Conservation (phyloP, 768 basidiomycete genomes). For the Suillus brevipes region DNA sequence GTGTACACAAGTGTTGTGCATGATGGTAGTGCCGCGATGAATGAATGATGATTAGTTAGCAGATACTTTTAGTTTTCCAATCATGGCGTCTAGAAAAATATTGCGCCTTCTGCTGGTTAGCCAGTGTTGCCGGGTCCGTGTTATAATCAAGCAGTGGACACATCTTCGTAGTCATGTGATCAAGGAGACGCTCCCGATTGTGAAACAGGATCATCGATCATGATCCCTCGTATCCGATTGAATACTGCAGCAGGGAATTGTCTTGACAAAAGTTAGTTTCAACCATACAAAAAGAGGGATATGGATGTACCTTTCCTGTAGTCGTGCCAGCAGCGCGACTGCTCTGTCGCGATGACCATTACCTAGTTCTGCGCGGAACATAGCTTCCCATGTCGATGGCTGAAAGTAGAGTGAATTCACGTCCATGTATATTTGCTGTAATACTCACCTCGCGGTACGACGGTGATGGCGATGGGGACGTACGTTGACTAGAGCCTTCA, state of each 20-base stretch:
- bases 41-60: conserved; percentile 15
- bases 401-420: conserved; percentile 27
- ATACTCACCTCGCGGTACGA: conserved; percentile 33
- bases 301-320: conserved; percentile 64
- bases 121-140: neutral
- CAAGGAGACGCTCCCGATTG: conserved; percentile 36
- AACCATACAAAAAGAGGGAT: neutral
- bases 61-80: conserved; percentile 10
- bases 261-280: conserved; percentile 36
- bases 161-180: conserved; percentile 1
- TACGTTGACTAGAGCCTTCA: conserved; percentile 33
- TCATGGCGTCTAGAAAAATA: conserved; percentile 9
- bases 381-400: conserved; percentile 94
- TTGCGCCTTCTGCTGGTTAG: conserved; percentile 6
- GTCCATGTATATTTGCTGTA: neutral
- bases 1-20: conserved; percentile 14
- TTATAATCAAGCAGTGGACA: conserved; percentile 10
- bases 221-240: conserved; percentile 76
- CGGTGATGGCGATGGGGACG: conserved; percentile 41
- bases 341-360: conserved; percentile 74
- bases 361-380: conserved; percentile 90
- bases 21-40: conserved; percentile 10
- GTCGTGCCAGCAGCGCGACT: conserved; percentile 61
- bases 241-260: conserved; percentile 78
- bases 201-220: conserved; percentile 66